phyloP scores from a whole-genome alignment of 306 rosid species.

The Adenanthera pavonina region DNA sequence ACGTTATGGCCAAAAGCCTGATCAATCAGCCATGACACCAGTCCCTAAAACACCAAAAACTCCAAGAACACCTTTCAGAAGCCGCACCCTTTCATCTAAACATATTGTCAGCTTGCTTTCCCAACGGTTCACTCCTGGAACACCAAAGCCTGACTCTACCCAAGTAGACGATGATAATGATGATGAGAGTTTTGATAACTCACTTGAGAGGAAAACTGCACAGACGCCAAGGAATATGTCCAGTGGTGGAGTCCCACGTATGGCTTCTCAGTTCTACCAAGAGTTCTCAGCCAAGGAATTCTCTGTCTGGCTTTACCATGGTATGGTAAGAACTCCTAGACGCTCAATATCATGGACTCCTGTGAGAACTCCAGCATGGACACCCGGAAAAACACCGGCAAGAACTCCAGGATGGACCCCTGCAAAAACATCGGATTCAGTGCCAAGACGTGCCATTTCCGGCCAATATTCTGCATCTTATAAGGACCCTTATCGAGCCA shows the following conservation, averaged over 20 bases:
- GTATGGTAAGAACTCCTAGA: constrained; percentile 75
- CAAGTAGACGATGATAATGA: constrained; percentile 47
- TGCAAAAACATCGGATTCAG: constrained; percentile 57
- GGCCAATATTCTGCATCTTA: constrained; percentile 61
- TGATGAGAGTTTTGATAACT: constrained; percentile 66
- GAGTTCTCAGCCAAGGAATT: constrained; percentile 84
- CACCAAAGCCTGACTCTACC: constrained; percentile 49
- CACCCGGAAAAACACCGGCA: constrained; percentile 67
- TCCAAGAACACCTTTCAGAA: constrained; percentile 52
- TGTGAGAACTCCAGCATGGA: constrained; percentile 69
- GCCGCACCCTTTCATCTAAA: constrained; percentile 55
- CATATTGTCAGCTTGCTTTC: constrained; percentile 60
- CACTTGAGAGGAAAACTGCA: constrained; percentile 68
- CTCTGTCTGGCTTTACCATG: constrained; percentile 76
- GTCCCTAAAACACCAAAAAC: constrained; percentile 54
- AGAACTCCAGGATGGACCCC: constrained; percentile 78
- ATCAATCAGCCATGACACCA: constrained; percentile 60
- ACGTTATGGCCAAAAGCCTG: constrained; percentile 70
- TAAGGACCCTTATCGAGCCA: constrained; percentile 44
- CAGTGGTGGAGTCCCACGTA: constrained; percentile 68
- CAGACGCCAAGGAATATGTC: constrained; percentile 53
- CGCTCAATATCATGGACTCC: constrained; percentile 87
- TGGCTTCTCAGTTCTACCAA: constrained; percentile 87
- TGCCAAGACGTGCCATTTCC: constrained; percentile 53
- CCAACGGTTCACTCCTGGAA: constrained; percentile 58